phyloP scores from a whole-genome alignment of 176 grass and related monocot genomes.

The Lolium perenne region DNA sequence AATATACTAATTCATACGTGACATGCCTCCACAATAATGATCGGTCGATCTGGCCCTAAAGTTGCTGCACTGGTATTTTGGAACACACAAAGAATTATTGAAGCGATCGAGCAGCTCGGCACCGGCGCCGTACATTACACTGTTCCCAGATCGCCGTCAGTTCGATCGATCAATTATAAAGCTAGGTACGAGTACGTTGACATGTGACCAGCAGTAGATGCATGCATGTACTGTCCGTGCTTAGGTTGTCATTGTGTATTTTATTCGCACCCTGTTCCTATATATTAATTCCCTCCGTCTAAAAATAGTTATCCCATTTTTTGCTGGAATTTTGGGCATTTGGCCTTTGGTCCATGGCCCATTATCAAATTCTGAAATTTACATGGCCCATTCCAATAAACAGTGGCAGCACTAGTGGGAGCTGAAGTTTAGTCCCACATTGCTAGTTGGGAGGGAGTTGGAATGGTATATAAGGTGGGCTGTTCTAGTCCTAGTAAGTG shows the following conservation, averaged over 20 bases:
- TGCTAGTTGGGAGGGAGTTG: no score
- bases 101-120: neutral
- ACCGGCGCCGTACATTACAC: slow-evolving; percentile 36
- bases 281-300: no score
- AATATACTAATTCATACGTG: neutral
- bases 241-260: slow-evolving; percentile 6
- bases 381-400: no score
- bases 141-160: slow-evolving; percentile 38
- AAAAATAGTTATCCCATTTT: no score
- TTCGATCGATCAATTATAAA: slow-evolving; percentile 31
- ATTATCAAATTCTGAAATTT: no score
- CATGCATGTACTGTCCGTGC: neutral
- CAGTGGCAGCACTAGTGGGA: no score
- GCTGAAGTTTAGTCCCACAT: no score
- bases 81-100: slow-evolving; percentile 9
- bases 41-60: slow-evolving; percentile 16
- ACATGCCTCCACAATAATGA: slow-evolving; percentile 39
- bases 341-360: no score
- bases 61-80: neutral
- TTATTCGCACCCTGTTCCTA: neutral
- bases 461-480: no score
- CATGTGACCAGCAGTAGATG: slow-evolving; percentile 24
- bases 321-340: no score
- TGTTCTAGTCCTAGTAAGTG: no score
- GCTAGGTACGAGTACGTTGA: slow-evolving; percentile 1